phyloP scores from a whole-genome alignment of 768 basidiomycete species.

The Kwoniella mangroviensis region DNA sequence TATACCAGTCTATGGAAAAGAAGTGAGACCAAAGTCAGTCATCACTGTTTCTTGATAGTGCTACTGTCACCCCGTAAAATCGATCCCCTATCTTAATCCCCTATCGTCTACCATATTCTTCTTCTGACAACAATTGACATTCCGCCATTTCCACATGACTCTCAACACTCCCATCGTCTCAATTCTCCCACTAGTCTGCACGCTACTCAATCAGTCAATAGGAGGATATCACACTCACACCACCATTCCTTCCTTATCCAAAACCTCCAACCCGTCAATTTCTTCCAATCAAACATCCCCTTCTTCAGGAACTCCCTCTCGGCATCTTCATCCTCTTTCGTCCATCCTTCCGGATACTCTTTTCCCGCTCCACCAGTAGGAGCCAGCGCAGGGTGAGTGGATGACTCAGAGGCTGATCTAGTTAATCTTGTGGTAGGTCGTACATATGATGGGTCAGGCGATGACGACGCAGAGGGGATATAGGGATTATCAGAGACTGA shows the following conservation, averaged over 20 bases:
- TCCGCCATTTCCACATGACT: no score
- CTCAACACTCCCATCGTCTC: no score
- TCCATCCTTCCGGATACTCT: conserved; percentile 28
- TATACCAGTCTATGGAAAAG: conserved; percentile 23
- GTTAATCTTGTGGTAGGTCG: conserved; percentile 8
- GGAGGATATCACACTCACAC: conserved; percentile 32
- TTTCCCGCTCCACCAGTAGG: neutral
- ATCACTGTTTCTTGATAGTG: no score
- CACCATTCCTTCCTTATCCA: conserved; percentile 50
- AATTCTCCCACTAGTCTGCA: no score
- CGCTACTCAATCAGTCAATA: no score
- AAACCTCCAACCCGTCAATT: conserved; percentile 44
- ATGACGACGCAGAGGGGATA: conserved; percentile 3
- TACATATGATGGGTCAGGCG: neutral
- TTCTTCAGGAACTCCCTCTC: conserved; percentile 44
- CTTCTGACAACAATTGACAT: no score
- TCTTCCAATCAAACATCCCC: conserved; percentile 44
- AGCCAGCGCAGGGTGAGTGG: conserved; percentile 16
- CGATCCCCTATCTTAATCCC: no score
- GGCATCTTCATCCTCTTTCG: conserved; percentile 42
- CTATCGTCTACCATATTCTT: no score
- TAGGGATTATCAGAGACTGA: conserved; percentile 16
- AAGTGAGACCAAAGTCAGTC: neutral
- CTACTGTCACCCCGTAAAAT: no score
- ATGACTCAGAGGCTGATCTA: conserved; percentile 21